Base-by-base conservation (phyloP, 148 eudicot species). In the Rhododendron williamsianum region DNA sequence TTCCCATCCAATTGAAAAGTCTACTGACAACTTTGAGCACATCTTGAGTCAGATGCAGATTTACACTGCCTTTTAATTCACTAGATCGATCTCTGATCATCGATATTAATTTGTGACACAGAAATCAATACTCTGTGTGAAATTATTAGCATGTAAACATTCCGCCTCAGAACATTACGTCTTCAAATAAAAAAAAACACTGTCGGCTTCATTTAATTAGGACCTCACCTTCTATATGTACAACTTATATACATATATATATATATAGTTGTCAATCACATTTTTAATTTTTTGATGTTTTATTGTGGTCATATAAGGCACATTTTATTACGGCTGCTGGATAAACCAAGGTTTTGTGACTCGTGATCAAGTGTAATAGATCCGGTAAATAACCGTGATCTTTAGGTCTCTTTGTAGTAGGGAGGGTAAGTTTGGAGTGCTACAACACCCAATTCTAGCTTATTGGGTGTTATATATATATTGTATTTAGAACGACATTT, bases 1-100 rank as follows among this genome's bases (percentile, higher is more conserved):
- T 87, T 92, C 96, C 0, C 98, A 96, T 90, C 88, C 98, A 27
- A 89, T 94, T 46, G 91, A 94, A 36, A 93, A 91, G 73, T 90
- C 98, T 18, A 93, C 92, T 8, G 98, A 96, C 58, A 96, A 96
- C 85, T 96, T 96, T 84, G 98, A 96, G 69, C 95, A 94, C 65
- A 96, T 96, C 46, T 89, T 96, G 77, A 93, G 76, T 76, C 98
- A 93, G 81, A 96, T 96, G 98, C 96, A 96, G 87, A 94, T 94
- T 76, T 93, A 90, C 84, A 49, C 92, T 80, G 54, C 92, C 72
- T 85, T 21, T 58, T 87, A 84, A 84, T 2, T 77, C 6, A 38
- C 41, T 15, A 52, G 60, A 16, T 16, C 6, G 7, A 23, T 58
- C 67, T 58, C 2, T 51, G 51, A 51, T 13, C 43, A 38, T 38